Conservation (phyloP, 2,329 filamentous ascomycete species). For the Knufia fluminis region DNA sequence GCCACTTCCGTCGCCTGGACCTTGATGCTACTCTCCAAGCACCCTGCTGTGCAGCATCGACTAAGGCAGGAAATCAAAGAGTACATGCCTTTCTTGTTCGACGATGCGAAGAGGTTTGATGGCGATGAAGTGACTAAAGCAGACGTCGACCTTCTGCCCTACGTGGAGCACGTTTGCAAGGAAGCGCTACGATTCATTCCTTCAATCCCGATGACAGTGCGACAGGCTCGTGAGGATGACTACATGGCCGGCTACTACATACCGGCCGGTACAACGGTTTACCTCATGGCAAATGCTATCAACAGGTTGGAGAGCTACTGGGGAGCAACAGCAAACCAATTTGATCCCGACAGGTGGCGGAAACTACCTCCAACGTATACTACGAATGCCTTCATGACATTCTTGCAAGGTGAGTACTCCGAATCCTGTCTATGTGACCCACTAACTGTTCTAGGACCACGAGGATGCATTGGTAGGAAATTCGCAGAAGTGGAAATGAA, state of each 20-base stretch:
- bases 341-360: constrained; percentile 38
- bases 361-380: constrained; percentile 30
- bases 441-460: constrained; percentile 22
- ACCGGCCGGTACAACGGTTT: constrained; percentile 36
- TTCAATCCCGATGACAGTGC: constrained; percentile 40
- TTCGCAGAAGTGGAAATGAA: constrained; percentile 32
- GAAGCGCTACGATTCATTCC: constrained; percentile 23
- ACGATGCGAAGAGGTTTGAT: constrained; percentile 25
- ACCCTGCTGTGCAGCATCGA: constrained; percentile 32
- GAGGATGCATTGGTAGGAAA: constrained; percentile 28
- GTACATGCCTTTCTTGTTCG: constrained; percentile 32
- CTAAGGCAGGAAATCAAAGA: constrained; percentile 35
- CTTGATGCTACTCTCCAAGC: constrained; percentile 33
- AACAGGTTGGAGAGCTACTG: constrained; percentile 34
- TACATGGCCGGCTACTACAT: constrained; percentile 33
- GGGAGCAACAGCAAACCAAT: constrained; percentile 33
- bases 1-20: constrained; percentile 38
- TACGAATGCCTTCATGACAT: constrained; percentile 30
- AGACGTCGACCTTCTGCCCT: constrained; percentile 30
- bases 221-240: constrained; percentile 33
- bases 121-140: constrained; percentile 24
- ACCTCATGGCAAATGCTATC: constrained; percentile 35
- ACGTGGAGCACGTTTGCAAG: constrained; percentile 20
- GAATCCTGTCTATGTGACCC: neutral
- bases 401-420: constrained; percentile 17